Evolutionary conservation across 2,329 filamentous ascomycete species (phyloP), one percentile per base, ranked within the genome.

Genomic region (Colletotrichum lupini): DNA sequence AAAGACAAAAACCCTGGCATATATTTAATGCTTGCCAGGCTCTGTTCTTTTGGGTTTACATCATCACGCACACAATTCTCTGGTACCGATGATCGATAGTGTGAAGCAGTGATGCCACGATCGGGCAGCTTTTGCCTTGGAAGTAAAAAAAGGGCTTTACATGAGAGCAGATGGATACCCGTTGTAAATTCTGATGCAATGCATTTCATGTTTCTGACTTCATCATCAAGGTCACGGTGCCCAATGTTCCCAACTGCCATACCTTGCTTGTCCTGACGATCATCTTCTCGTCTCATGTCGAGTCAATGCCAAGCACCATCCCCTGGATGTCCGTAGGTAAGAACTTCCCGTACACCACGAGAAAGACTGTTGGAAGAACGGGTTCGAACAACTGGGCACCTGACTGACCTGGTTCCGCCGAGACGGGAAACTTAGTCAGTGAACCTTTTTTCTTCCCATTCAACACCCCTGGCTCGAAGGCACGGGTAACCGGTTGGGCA

Each of bases 281-380:
- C 60, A 49, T 49, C 16, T 49, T 63, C 3, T 42, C 14, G 60
- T 63, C 46, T 63, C 46, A 35, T 53, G 60, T 42, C 28, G 26
- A 53, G 60, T 14, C 42, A 52, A 35, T 63, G 60, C 60, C 60
- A 63, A 63, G 60, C n/a, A 53, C 24, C 26, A 9, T n/a, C 24
- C 42, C 60, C 14, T 26, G 24, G 46, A 5, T 24, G 12, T 12
- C 30, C 19, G 14, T 11, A 28, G 22, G n/a, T 4, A 37, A 14
- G 22, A 24, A 24, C 19, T 26, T 26, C 1, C 26, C 26, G 26
- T 26, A 26, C 26, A 26, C 26, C 7, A 16, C 1, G 1, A 30
- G 9, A 12, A 30, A 30, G 7, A 62, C 9, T n/a, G 11, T 22
- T 14, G 30, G n/a, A 32, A 37, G n/a, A 24, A 59, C 14, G 19